These are phyloP conservation scores for Dendrothele bispora DNA, from an alignment of 768 basidiomycete genomes.

Conservation along the genomic window DNA sequence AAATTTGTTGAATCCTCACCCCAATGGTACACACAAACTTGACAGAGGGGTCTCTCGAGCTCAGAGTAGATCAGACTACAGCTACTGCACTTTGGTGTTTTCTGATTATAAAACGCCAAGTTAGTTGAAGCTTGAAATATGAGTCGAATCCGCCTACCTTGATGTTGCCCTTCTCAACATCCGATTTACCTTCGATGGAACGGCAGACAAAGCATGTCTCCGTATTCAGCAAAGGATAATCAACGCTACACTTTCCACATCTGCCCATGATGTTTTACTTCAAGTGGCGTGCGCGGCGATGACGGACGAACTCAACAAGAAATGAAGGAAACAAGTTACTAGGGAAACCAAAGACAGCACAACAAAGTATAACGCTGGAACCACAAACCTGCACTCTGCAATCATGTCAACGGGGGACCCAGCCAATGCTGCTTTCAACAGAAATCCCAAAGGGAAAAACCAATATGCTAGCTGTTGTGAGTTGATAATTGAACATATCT, in stretches of 20 bases:
- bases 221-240: background rate
- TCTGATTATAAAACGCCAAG: background rate
- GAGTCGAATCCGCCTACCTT: background rate
- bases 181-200: background rate
- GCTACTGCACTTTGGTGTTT: background rate
- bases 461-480: background rate
- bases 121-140: too few relatives aligned
- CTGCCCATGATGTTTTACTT: background rate
- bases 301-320: too few relatives aligned
- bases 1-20: background rate
- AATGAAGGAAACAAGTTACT: too few relatives aligned
- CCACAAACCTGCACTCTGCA: too few relatives aligned
- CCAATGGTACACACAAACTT: background rate
- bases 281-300: background rate
- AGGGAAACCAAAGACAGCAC: background rate
- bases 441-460: background rate
- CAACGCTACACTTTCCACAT: background rate
- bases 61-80: background rate
- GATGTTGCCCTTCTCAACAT: background rate
- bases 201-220: background rate
- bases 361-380: background rate
- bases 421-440: background rate
- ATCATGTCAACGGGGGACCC: background rate
- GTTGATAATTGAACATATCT: background rate
- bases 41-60: background rate